Percentiles rank a stretch among this genome's conserved stretches.
Conservation (phyloP, 495 filamentous ascomycete species). For the Penicillium argentinense region DNA sequence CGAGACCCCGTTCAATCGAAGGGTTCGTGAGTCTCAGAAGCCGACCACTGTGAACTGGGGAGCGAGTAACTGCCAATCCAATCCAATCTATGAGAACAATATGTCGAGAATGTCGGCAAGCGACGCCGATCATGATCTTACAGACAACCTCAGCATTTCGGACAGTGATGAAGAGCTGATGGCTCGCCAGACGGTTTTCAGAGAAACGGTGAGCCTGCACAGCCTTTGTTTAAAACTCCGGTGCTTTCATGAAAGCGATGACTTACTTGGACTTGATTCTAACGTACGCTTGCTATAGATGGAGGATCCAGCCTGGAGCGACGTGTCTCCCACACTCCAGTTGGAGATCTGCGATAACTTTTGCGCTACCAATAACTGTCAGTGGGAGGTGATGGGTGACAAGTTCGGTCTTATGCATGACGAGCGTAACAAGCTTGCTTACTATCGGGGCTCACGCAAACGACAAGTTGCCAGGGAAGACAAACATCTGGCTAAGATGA, state of each 20-base stretch:
- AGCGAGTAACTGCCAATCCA: slow-evolving; percentile 37
- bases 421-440: slow-evolving; percentile 16
- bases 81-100: slow-evolving; percentile 37
- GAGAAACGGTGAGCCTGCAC: slow-evolving; percentile 7
- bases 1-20: neutral
- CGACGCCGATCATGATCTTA: slow-evolving; percentile 2
- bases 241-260: no score
- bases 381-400: slow-evolving; percentile 12
- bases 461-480: slow-evolving; percentile 30
- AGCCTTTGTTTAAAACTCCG: neutral
- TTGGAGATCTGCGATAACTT: slow-evolving; percentile 38
- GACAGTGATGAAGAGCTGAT: no score
- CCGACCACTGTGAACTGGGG: slow-evolving; percentile 20
- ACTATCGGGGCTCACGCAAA: slow-evolving; percentile 20
- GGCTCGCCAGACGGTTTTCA: no score
- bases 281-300: neutral
- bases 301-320: slow-evolving; percentile 30
- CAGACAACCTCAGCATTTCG: slow-evolving; percentile 16
- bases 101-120: slow-evolving; percentile 28
- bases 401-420: slow-evolving; percentile 27
- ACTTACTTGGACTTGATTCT: neutral
- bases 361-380: slow-evolving; percentile 24
- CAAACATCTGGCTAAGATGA: slow-evolving; percentile 26
- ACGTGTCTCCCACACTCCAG: slow-evolving; percentile 33
- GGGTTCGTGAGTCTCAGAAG: neutral